Evolutionary conservation across 1,284 basidiomycete species (phyloP), one percentile per base, ranked within the genome.

Genomic region (Cystobasidium slooffiae): DNA sequence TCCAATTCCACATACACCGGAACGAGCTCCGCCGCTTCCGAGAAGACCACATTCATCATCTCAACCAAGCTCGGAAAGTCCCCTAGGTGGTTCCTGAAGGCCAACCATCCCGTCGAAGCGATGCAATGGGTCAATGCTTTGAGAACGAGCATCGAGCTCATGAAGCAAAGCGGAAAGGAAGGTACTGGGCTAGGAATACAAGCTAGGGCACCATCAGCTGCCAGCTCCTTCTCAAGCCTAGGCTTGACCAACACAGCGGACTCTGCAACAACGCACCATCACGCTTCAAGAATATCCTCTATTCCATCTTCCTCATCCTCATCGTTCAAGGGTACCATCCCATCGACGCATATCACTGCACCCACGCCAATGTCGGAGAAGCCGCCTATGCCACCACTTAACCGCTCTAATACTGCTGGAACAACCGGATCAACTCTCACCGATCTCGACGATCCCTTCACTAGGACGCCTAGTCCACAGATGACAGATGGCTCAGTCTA

Each of bases 61-160:
- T 88, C 90, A 76, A 91, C 84, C 73, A 82, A 82, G 47, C 72
- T 78, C 12, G 80, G 80, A 63, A 83, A 81, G 72, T 80, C 79
- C 24, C 90, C 91, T 78, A 93, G 91, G 81, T 93, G 94, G 88
- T 97, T 91, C 81, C 86, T 98, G 81, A 93, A 92, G 77, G 94
- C 94, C 0, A 92, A 90, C 75, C 93, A 95, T 76, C 91, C 91
- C 0, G 91, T 91, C 3, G 94, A 97, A 82, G 92, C 93, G 1
- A 87, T 90, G 3, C 86, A 92, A n/a, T 97, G 94, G 94, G 87
- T 87, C 0, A 88, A 91, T 75, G 90, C 89, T 0, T 86, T 96
- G 61, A 83, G 84, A 37, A 88, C 88, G 80, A 90, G 89, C 78
- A 90, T 93, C 75, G 90, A 93, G 77, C 83, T 82, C 68, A 68